Base-by-base conservation (phyloP, 345 rosid genomes). In the Lepidium sativum region DNA sequence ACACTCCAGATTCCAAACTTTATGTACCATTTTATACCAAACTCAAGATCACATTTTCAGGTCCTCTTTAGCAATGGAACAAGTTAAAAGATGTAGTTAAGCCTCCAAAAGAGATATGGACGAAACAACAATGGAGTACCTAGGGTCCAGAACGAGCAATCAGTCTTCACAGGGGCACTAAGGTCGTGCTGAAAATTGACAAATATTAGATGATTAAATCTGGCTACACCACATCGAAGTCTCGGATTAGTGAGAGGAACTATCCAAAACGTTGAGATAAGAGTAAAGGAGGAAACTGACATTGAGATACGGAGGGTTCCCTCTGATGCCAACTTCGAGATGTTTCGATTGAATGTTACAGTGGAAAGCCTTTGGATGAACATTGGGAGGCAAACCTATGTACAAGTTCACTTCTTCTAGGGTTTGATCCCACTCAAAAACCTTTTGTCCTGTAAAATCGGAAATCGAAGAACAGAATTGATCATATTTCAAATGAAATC, bases 391-490 rank as follows among this genome's bases (percentile, higher is more conserved):
- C 45, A 85, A 66, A 23, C 49, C 80, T 45, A 90, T 83, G 75
- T 94, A 94, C 50, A 94, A 62, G 45, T 88, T 90, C 27, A 88
- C 89, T 76, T 91, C 97, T 2, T 90, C 97, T 33, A 90, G 77
- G 73, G 89, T 88, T 81, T 90, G 96, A 79, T 94, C 96, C 99
- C 97, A 90, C 57, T 94, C 96, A 63, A 88, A 90, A 17, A 88
- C 96, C 68, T 81, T 82, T 64, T 86, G 82, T 31, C 82, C 97
- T 88, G 59, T 5, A 52, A 55, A 18, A 53, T 32, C 67, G 8
- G 10, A 35, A 44, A 37, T 11, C 16, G 39, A 63, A 63, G 11
- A 72, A 34, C 47, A 14, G 9, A 37, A 37, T 29, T 31, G n/a
- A 60, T 60, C 69, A 32, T 53, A 40, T 39, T 53, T 41, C 59